Conservation (phyloP, 371 early-diverging fungal genomes). For the Mortierella sp. region DNA sequence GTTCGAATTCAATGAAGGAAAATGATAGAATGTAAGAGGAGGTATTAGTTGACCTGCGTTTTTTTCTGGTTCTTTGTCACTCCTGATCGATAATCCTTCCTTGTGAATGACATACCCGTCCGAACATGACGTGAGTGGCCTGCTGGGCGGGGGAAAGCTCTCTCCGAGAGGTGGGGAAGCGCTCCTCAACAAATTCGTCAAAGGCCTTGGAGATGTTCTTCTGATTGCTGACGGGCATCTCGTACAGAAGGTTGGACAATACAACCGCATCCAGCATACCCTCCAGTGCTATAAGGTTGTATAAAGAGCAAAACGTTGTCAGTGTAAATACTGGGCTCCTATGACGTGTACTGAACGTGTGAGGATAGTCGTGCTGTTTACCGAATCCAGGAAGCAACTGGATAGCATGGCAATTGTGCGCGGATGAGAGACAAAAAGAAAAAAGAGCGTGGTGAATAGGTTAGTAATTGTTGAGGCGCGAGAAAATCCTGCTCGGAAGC, state of each 20-base stretch:
- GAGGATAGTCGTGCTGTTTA: neutral
- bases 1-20: neutral
- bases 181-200: constrained; percentile 37
- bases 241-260: constrained; percentile 32
- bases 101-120: constrained; percentile 22
- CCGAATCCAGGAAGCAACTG: constrained; percentile 12
- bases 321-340: neutral
- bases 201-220: constrained; percentile 33
- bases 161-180: constrained; percentile 23
- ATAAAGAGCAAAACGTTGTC: neutral
- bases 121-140: constrained; percentile 26
- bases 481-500: neutral
- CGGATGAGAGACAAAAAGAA: neutral
- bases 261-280: constrained; percentile 40
- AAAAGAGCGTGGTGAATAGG: neutral
- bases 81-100: neutral
- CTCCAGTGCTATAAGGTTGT: constrained; percentile 21
- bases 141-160: constrained; percentile 36
- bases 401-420: neutral
- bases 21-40: neutral
- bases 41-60: neutral
- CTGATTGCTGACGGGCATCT: constrained; percentile 24
- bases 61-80: neutral
- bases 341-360: neutral
- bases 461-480: neutral